phyloP scores from a whole-genome alignment of 2,329 filamentous ascomycete species.

The Paracamarosporium sp. region DNA sequence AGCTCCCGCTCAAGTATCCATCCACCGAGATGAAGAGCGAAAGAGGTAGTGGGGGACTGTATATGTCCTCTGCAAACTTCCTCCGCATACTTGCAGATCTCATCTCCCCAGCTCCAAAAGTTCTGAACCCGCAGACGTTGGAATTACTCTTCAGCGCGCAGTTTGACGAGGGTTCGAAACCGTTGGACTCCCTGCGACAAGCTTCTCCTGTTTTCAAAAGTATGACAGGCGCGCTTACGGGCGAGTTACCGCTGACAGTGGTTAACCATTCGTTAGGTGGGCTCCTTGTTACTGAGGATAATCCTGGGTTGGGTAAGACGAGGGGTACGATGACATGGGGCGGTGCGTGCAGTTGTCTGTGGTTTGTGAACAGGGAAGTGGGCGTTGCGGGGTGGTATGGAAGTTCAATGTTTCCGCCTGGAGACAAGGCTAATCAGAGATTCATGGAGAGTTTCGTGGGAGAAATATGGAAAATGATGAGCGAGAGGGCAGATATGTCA shows the following conservation, averaged over 20 bases:
- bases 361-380: conserved; percentile 20
- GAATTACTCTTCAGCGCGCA: conserved; percentile 10
- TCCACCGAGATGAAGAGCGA: conserved; percentile 2
- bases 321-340: conserved; percentile 23
- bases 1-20: neutral
- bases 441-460: conserved; percentile 17
- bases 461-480: conserved; percentile 17
- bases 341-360: conserved; percentile 21
- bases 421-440: conserved; percentile 9
- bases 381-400: conserved; percentile 22
- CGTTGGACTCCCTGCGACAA: conserved; percentile 2
- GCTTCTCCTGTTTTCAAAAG: conserved; percentile 5
- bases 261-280: conserved; percentile 24
- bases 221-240: conserved; percentile 18
- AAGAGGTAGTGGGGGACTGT: conserved; percentile 17
- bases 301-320: conserved; percentile 12
- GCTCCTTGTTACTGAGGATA: conserved; percentile 18
- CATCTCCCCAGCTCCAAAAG: conserved; percentile 1
- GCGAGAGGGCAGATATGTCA: neutral
- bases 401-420: conserved; percentile 20
- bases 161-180: neutral
- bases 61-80: conserved; percentile 3
- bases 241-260: neutral
- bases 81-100: conserved; percentile 13
- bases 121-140: conserved; percentile 6